These are phyloP conservation scores for Colletotrichum tofieldiae DNA, from an alignment of 2,329 filamentous ascomycete genomes.

Conservation along the genomic window DNA sequence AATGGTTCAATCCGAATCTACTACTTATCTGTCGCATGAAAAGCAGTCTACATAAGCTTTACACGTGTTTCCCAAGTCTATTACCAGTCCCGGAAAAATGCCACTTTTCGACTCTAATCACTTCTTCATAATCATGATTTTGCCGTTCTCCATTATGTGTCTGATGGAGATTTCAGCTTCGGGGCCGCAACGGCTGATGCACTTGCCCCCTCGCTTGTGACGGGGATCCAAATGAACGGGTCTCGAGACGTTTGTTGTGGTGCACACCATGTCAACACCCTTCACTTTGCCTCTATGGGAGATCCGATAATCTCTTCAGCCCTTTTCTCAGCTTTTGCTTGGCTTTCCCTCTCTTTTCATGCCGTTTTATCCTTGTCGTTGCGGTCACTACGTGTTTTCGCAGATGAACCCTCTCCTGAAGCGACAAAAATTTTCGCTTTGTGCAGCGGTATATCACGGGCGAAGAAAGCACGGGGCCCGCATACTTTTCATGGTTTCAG, in stretches of 20 bases:
- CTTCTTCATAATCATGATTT: neutral
- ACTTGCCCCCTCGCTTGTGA: neutral
- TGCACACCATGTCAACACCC: neutral
- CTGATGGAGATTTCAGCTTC: neutral
- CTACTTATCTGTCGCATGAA: too few species aligned
- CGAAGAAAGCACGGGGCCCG: neutral
- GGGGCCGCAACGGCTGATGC: neutral
- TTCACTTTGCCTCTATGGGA: neutral
- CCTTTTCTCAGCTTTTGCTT: neutral
- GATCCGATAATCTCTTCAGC: neutral
- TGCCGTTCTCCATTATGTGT: neutral
- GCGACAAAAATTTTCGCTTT: neutral
- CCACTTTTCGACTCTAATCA: neutral
- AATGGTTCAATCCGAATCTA: too few species aligned
- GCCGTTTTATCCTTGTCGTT: too few species aligned
- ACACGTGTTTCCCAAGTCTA: neutral
- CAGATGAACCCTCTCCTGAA: neutral
- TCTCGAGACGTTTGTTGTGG: neutral
- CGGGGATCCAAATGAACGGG: neutral
- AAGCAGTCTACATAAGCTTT: neutral
- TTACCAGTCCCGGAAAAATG: neutral
- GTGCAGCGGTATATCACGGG: neutral
- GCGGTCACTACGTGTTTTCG: accelerated
- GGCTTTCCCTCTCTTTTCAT: neutral
- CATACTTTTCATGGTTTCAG: neutral